A percentile compares a stretch with the other conserved stretches of the same genome.
Conservation (phyloP, 2,329 filamentous ascomycete genomes). For the Colletotrichum zoysiae region DNA sequence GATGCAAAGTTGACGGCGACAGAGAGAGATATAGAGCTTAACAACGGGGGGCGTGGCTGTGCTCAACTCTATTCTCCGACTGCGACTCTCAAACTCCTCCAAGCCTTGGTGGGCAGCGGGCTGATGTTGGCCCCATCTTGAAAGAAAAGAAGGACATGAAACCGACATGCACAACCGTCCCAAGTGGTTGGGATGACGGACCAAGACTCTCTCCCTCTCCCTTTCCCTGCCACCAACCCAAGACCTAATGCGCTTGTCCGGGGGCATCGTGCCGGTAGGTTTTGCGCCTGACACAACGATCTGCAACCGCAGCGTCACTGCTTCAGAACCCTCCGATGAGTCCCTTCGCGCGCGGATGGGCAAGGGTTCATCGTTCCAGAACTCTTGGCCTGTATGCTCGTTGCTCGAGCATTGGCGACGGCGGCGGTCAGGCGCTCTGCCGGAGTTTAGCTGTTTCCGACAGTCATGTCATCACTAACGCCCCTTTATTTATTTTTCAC, state of each 20-base stretch:
- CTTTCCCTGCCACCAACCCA: constrained; percentile 3
- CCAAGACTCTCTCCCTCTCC: constrained; percentile 1
- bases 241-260: constrained; percentile 23
- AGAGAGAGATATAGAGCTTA: neutral
- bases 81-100: constrained; percentile 7
- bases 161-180: constrained; percentile 34
- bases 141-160: constrained; percentile 7
- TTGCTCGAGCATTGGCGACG: constrained; percentile 3
- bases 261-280: constrained; percentile 31
- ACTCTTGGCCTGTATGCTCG: neutral
- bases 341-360: constrained; percentile 12
- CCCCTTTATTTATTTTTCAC: neutral
- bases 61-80: neutral
- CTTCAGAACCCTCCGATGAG: constrained; percentile 27
- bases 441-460: constrained; percentile 22
- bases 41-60: constrained; percentile 25
- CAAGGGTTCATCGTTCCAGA: constrained; percentile 31
- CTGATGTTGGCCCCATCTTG: constrained; percentile 26
- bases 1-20: neutral
- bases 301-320: constrained; percentile 40
- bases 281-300: constrained; percentile 40
- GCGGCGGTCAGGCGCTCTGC: constrained; percentile 5
- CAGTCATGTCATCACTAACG: neutral
- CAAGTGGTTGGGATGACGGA: constrained; percentile 35
- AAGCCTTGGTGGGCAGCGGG: constrained; percentile 16